A percentile compares a stretch with the other conserved stretches of the same genome.
These are phyloP conservation scores for Eucalyptus dawsonii DNA, from an alignment of 345 rosid species.

Conservation along the genomic window DNA sequence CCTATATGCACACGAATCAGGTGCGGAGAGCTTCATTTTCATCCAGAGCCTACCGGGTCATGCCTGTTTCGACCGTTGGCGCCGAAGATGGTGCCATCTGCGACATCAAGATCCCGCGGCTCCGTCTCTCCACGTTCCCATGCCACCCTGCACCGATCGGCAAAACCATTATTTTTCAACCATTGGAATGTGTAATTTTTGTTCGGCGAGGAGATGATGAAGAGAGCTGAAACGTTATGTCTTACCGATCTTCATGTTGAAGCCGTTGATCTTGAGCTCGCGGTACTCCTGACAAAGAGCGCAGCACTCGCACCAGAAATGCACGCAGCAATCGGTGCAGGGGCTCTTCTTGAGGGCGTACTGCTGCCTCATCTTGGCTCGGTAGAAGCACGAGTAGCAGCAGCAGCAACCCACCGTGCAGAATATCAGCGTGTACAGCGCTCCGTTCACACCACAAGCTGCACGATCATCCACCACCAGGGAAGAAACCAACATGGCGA, in stretches of 20 bases:
- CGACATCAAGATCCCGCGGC: background rate
- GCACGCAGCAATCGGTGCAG: background rate
- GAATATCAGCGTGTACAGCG: conserved; percentile 10
- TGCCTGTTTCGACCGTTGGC: background rate
- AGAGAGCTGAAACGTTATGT: background rate
- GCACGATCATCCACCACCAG: background rate
- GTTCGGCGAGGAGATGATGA: background rate
- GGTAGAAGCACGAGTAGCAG: conserved; percentile 25
- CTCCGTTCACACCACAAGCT: conserved; percentile 28
- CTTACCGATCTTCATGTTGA: background rate
- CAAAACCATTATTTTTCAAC: background rate
- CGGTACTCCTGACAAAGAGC: background rate
- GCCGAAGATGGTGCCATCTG: background rate
- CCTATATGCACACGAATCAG: background rate
- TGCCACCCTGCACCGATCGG: background rate
- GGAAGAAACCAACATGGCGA: background rate
- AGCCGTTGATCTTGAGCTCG: background rate
- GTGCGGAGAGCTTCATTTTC: background rate
- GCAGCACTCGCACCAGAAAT: background rate
- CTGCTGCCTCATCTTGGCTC: conserved; percentile 27
- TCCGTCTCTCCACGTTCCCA: background rate
- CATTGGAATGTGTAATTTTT: background rate
- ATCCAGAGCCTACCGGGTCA: background rate
- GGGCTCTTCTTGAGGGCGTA: background rate
- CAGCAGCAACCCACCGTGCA: conserved; percentile 9